Evolutionary conservation across 108 stramenopile species (phyloP).

Genomic region (Thalassiosira profunda): DNA sequence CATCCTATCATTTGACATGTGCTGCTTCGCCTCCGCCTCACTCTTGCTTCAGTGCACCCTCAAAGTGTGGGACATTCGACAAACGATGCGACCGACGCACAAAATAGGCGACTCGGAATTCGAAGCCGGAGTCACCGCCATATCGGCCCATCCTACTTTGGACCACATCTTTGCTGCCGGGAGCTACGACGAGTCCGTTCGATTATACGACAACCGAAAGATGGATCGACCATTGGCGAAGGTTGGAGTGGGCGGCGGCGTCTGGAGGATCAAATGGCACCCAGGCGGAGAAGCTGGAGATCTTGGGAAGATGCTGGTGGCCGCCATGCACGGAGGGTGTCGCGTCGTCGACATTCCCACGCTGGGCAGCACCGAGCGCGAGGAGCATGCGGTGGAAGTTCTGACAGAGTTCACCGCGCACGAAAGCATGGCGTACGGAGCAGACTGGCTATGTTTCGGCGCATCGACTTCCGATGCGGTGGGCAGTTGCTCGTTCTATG

Average conservation of each 20-base stretch:
- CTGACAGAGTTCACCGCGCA: conserved; percentile 67
- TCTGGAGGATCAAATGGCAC: conserved; percentile 93
- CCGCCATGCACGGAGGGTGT: conserved; percentile 91
- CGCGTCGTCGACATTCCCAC: conserved; percentile 54
- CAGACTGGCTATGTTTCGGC: conserved; percentile 74
- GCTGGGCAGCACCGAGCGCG: not conserved
- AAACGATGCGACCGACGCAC: conserved; percentile 31
- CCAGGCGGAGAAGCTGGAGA: conserved; percentile 40
- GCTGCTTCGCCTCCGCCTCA: too few species aligned
- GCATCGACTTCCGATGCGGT: conserved; percentile 45
- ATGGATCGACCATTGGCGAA: conserved; percentile 26
- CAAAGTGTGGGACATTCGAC: conserved; percentile 77
- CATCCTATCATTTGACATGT: not conserved
- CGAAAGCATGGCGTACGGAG: conserved; percentile 91
- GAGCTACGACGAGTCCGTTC: conserved; percentile 82
- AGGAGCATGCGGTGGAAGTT: conserved; percentile 8
- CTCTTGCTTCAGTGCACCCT: conserved; percentile 33
- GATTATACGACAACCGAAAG: conserved; percentile 71
- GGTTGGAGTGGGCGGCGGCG: conserved; percentile 70
- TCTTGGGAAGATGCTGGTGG: conserved; percentile 60
- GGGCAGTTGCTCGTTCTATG: conserved; percentile 90
- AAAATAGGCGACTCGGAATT: conserved; percentile 52
- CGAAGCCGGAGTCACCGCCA: conserved; percentile 85
- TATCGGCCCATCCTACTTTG: conserved; percentile 64
- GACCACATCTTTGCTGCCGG: conserved; percentile 70